Percentiles rank a stretch among this genome's conserved stretches.
Conservation (phyloP, 2,329 filamentous ascomycete genomes). For the Alternaria sp. region DNA sequence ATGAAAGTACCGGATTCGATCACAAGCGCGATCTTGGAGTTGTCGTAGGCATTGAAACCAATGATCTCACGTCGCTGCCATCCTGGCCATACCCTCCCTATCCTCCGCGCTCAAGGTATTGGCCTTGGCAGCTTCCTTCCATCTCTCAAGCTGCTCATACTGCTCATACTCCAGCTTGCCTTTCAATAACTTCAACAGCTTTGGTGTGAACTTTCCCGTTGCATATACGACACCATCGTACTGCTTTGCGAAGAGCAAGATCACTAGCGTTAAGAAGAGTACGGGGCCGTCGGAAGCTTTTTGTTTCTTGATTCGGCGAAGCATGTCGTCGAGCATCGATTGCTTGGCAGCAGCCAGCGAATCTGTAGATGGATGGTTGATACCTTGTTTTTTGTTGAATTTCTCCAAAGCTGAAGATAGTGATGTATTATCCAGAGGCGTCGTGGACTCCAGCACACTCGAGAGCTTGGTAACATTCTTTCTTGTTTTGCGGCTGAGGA, state of each 20-base stretch:
- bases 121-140: slow-evolving; percentile 49
- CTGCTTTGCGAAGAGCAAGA: slow-evolving; percentile 41
- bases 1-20: not conserved
- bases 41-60: not conserved
- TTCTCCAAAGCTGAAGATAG: slow-evolving; percentile 33
- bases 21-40: not conserved
- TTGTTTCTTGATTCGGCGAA: slow-evolving; percentile 43
- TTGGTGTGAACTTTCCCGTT: slow-evolving; percentile 51
- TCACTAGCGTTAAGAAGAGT: slow-evolving; percentile 46
- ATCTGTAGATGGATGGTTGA: slow-evolving; percentile 11
- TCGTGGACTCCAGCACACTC: slow-evolving; percentile 22
- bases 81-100: slow-evolving; percentile 40
- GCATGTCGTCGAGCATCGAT: slow-evolving; percentile 40
- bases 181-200: slow-evolving; percentile 47
- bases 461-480: slow-evolving; percentile 43
- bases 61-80: slow-evolving; percentile 22
- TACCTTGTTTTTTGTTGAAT: slow-evolving; percentile 44
- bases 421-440: slow-evolving; percentile 10
- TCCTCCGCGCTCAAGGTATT: slow-evolving; percentile 41
- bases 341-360: slow-evolving; percentile 30
- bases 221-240: slow-evolving; percentile 47
- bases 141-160: slow-evolving; percentile 41
- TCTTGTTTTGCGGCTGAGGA: slow-evolving; percentile 39
- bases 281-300: slow-evolving; percentile 43
- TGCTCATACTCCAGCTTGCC: slow-evolving; percentile 22